Evolutionary conservation across 2,329 filamentous ascomycete species (phyloP).

Genomic region (Geoglossum cookeanum): DNA sequence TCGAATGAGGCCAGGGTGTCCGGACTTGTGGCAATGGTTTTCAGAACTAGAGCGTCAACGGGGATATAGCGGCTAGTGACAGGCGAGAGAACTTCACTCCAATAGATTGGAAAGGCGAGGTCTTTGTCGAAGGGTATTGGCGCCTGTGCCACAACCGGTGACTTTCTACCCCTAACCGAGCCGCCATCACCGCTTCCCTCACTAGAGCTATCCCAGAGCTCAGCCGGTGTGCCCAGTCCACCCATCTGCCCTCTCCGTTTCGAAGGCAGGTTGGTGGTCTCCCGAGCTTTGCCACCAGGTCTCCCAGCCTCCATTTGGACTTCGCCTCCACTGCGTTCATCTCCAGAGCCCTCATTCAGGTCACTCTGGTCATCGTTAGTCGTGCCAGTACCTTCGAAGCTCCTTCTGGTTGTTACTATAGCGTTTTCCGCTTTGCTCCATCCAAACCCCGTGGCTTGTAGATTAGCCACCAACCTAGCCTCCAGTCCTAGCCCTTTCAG

Average conservation of each 20-base stretch:
- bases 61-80: conserved; percentile 60
- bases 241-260: not conserved
- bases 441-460: conserved; percentile 77
- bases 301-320: not conserved
- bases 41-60: conserved; percentile 54
- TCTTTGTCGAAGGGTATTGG: conserved; percentile 43
- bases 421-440: conserved; percentile 80
- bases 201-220: not conserved
- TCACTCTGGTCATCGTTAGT: not conserved
- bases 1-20: conserved; percentile 61
- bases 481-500: conserved; percentile 66
- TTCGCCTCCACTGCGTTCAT: not conserved
- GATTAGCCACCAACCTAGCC: conserved; percentile 60
- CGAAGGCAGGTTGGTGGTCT: not conserved
- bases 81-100: conserved; percentile 77
- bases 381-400: not conserved
- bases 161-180: not conserved
- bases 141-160: too few relatives aligned
- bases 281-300: not conserved
- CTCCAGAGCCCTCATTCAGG: not conserved
- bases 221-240: not conserved
- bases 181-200: not conserved
- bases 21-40: conserved; percentile 50
- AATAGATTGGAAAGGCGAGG: conserved; percentile 72
- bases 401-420: conserved; percentile 11